These are phyloP conservation scores for Aspergillus sp. DNA, from an alignment of 2,329 filamentous ascomycete species.

Conservation along the genomic window DNA sequence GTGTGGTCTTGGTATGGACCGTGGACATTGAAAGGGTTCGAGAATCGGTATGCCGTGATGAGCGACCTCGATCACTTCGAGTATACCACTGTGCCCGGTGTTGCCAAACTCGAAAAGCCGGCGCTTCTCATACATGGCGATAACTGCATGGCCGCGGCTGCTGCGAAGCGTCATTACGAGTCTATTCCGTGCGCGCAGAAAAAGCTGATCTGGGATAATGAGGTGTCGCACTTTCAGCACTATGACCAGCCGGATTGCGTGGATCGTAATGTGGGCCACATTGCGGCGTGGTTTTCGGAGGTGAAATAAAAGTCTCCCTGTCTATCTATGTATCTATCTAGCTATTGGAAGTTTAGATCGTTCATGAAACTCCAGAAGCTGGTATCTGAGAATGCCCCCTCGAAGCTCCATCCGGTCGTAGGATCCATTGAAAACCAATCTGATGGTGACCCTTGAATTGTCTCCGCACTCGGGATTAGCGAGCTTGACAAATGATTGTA, in stretches of 20 bases:
- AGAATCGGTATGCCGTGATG: slow-evolving; percentile 27
- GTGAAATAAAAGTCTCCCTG: slow-evolving; percentile 10
- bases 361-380: slow-evolving; percentile 16
- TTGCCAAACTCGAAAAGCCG: slow-evolving; percentile 23
- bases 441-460: not conserved
- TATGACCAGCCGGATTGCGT: slow-evolving; percentile 23
- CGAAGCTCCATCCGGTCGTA: slow-evolving; percentile 5
- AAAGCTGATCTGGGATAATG: slow-evolving; percentile 25
- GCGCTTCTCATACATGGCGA: slow-evolving; percentile 25
- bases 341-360: slow-evolving; percentile 4
- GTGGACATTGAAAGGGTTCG: slow-evolving; percentile 24
- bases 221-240: slow-evolving; percentile 23
- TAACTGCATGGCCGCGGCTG: slow-evolving; percentile 26
- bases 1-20: slow-evolving; percentile 27
- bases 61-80: slow-evolving; percentile 26
- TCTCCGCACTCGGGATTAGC: not conserved
- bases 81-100: slow-evolving; percentile 22
- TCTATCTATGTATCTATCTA: too few relatives aligned
- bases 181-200: slow-evolving; percentile 20
- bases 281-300: slow-evolving; percentile 19
- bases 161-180: slow-evolving; percentile 21
- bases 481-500: slow-evolving; percentile 7
- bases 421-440: not conserved
- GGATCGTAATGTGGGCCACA: slow-evolving; percentile 23
- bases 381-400: slow-evolving; percentile 7